Evolutionary conservation across 2,329 filamentous ascomycete species (phyloP).

Genomic region (Colletotrichum kahawae): DNA sequence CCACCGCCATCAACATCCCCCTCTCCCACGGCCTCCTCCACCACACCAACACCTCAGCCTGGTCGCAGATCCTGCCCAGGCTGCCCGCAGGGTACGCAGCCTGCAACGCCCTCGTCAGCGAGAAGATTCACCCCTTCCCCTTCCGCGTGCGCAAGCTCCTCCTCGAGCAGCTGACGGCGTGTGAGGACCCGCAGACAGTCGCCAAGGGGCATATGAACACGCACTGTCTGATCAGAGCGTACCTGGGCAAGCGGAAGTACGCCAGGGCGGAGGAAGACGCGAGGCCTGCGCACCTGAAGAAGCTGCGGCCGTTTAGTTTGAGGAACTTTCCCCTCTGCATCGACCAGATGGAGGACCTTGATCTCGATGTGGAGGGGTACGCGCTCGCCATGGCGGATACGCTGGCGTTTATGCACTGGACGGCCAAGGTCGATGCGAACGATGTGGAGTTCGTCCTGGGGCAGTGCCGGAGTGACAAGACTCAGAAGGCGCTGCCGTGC

Average conservation of each 20-base stretch:
- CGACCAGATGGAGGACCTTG: not conserved
- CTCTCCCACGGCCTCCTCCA: not conserved
- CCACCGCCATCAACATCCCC: not conserved
- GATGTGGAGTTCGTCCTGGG: conserved; percentile 62
- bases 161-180: not conserved
- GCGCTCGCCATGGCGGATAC: conserved; percentile 51
- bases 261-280: too few species aligned
- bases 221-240: not conserved
- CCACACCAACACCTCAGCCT: not conserved
- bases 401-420: conserved; percentile 57
- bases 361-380: conserved; percentile 30
- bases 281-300: not conserved
- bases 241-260: not conserved
- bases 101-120: not conserved
- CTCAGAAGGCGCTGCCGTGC: not conserved
- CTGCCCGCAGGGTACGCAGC: not conserved
- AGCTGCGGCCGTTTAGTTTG: not conserved
- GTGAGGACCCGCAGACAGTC: not conserved
- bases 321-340: not conserved
- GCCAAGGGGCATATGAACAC: not conserved
- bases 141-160: not conserved
- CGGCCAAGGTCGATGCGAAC: conserved; percentile 50
- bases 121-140: not conserved
- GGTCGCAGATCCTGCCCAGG: not conserved
- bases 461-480: not conserved